Percentiles rank a stretch among this genome's conserved stretches.
These are phyloP conservation scores for Phytophthora idaei DNA, from an alignment of 352 stramenopile species.

Conservation along the genomic window DNA sequence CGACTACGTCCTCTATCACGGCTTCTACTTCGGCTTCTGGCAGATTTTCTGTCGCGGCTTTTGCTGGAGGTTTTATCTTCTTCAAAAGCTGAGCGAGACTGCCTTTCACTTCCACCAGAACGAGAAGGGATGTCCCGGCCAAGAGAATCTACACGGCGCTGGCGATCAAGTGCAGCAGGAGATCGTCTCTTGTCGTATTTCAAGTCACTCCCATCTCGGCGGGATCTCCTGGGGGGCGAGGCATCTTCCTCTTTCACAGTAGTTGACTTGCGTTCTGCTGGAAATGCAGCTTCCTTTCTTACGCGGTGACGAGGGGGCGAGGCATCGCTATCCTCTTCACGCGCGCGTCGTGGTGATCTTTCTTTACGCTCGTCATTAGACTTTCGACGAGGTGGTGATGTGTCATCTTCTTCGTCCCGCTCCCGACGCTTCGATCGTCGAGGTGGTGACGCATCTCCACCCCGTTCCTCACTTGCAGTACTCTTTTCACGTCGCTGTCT, in stretches of 20 bases:
- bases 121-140: slow-evolving; percentile 30
- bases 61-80: slow-evolving; percentile 6
- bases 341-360: background rate
- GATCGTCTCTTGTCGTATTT: slow-evolving; percentile 15
- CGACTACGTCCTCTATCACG: slow-evolving; percentile 3
- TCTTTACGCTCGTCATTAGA: slow-evolving; percentile 4
- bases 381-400: slow-evolving; percentile 23
- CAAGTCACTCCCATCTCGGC: slow-evolving; percentile 9
- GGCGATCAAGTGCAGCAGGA: slow-evolving; percentile 14
- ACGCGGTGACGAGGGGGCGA: slow-evolving; percentile 26
- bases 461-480: slow-evolving; percentile 1
- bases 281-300: slow-evolving; percentile 9
- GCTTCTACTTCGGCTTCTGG: slow-evolving; percentile 20
- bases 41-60: slow-evolving; percentile 8
- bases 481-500: slow-evolving; percentile 3
- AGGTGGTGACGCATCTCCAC: slow-evolving; percentile 25
- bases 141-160: slow-evolving; percentile 39
- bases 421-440: slow-evolving; percentile 13
- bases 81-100: slow-evolving; percentile 8
- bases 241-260: slow-evolving; percentile 16
- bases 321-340: slow-evolving; percentile 13
- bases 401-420: slow-evolving; percentile 11
- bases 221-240: slow-evolving; percentile 33
- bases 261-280: background rate
- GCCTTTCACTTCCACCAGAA: slow-evolving; percentile 14